phyloP scores from a whole-genome alignment of 148 eudicot species.

The Rhododendron simsii region DNA sequence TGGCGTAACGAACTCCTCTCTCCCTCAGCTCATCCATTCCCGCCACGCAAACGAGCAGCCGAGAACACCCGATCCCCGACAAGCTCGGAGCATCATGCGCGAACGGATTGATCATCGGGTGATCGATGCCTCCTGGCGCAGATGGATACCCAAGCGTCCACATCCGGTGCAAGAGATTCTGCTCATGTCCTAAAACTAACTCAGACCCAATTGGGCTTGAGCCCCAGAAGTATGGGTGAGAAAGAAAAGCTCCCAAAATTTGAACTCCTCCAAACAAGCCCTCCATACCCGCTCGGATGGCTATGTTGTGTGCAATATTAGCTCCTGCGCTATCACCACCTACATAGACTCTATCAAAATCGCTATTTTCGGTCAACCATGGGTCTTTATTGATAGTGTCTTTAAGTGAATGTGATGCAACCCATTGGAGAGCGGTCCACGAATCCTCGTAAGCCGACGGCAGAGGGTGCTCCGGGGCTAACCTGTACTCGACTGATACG shows the following conservation, averaged over 20 bases:
- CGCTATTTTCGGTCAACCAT: conserved; percentile 36
- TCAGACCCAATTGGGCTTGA: conserved; percentile 21
- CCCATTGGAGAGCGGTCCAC: conserved; percentile 60
- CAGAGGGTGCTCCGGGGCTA: conserved; percentile 53
- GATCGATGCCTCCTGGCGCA: conserved; percentile 32
- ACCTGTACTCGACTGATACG: conserved; percentile 45
- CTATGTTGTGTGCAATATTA: conserved; percentile 55
- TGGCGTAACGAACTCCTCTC: conserved; percentile 20
- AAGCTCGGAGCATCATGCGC: conserved; percentile 24
- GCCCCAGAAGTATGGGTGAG: conserved; percentile 30
- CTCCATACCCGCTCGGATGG: conserved; percentile 28
- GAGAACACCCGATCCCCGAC: conserved; percentile 27
- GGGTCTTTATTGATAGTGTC: conserved; percentile 20
- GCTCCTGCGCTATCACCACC: conserved; percentile 62
- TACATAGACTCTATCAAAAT: conserved; percentile 27
- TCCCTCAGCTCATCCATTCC: conserved; percentile 37
- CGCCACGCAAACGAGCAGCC: conserved; percentile 41
- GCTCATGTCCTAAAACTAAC: neutral
- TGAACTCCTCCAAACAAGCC: neutral
- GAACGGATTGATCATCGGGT: conserved; percentile 36
- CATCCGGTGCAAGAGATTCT: conserved; percentile 7
- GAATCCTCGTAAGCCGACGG: conserved; percentile 48
- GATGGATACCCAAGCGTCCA: conserved; percentile 43
- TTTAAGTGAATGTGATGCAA: conserved; percentile 15
- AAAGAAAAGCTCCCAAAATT: conserved; percentile 23